Evolutionary conservation across 192 early-diverging fungal species (phyloP).

Genomic region (Coemansia reversa): DNA sequence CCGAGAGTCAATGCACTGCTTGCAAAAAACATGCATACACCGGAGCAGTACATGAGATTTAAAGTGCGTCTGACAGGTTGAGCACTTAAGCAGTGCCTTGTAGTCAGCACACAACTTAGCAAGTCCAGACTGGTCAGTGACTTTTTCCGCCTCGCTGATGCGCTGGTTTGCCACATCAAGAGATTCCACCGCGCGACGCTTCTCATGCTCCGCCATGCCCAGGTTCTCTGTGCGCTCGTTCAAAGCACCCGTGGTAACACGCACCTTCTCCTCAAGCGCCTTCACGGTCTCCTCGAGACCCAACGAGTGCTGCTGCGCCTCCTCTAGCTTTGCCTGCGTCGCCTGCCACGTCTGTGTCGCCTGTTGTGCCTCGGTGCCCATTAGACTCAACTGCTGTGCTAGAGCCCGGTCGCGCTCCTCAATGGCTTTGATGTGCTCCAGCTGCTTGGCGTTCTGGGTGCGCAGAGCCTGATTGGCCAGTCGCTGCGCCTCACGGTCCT

Average conservation of each 20-base stretch:
- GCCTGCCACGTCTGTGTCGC: constrained; percentile 57
- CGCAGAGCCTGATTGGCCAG: constrained; percentile 69
- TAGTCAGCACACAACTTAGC: constrained; percentile 54
- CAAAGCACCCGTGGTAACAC: constrained; percentile 58
- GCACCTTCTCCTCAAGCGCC: constrained; percentile 25
- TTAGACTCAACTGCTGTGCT: constrained; percentile 61
- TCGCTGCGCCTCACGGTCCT: constrained; percentile 66
- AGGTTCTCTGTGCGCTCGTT: constrained; percentile 63
- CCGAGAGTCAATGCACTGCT: constrained; percentile 83
- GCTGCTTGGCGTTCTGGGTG: constrained; percentile 76
- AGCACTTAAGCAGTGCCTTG: constrained; percentile 88
- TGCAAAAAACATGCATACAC: constrained; percentile 98
- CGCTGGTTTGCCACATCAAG: constrained; percentile 66
- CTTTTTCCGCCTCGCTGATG: constrained; percentile 60
- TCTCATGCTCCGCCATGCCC: constrained; percentile 60
- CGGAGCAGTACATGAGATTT: constrained; percentile 76
- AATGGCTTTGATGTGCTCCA: constrained; percentile 75
- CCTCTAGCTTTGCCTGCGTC: constrained; percentile 62
- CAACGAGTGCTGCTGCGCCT: constrained; percentile 57
- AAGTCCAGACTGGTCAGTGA: constrained; percentile 49
- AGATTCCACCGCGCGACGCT: constrained; percentile 62
- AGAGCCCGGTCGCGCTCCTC: constrained; percentile 79
- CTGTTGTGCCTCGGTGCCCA: constrained; percentile 66
- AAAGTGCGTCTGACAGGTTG: constrained; percentile 83
- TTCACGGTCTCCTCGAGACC: constrained; percentile 61